Evolutionary conservation across 257 asterid genomes (phyloP), one percentile per base, ranked within the genome.

Genomic region (Leptodermis oblonga): DNA sequence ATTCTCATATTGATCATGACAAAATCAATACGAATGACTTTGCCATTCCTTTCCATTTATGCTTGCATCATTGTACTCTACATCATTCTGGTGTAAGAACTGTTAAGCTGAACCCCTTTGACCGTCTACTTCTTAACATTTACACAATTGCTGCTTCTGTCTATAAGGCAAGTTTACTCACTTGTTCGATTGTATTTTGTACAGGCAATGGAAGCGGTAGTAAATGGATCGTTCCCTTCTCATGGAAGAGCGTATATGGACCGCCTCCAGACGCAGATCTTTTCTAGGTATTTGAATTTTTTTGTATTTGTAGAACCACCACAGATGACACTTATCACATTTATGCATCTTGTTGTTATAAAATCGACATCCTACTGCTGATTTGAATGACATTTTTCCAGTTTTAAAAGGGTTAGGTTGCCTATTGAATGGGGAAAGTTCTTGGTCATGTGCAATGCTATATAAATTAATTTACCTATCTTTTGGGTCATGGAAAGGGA

Each of bases 201-300:
- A 68, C 87, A 89, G 98, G 90, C 74, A 71, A 71, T 68, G 90
- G 64, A 71, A 74, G 69, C 60, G 83, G 79, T 71, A 82, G 77
- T n/a, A n/a, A n/a, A 69, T 90, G 98, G 98, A 73, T 77, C 65
- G 71, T 85, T 58, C 98, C 98, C 6, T 82, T 80, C 68, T 92
- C 98, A 28, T 92, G 98, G 98, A 86, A 85, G 86, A 90, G 97
- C 37, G 90, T 92, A 13, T 92, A 92, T 59, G 98, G 98, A 63
- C 96, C 97, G 31, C 97, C 98, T 23, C 91, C 95, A 25, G 98
- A 92, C 58, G 76, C 79, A 80, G 61, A 84, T 67, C 83, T 92
- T 25, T 92, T 90, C 74, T 92, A 87, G 79, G 78, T 71, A 46
- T 70, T 15, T 68, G 68, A 20, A 20, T 14, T 43, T 14, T n/a